These are phyloP conservation scores for Erysimum cheiranthoides DNA, from an alignment of 345 rosid species.

Conservation along the genomic window DNA sequence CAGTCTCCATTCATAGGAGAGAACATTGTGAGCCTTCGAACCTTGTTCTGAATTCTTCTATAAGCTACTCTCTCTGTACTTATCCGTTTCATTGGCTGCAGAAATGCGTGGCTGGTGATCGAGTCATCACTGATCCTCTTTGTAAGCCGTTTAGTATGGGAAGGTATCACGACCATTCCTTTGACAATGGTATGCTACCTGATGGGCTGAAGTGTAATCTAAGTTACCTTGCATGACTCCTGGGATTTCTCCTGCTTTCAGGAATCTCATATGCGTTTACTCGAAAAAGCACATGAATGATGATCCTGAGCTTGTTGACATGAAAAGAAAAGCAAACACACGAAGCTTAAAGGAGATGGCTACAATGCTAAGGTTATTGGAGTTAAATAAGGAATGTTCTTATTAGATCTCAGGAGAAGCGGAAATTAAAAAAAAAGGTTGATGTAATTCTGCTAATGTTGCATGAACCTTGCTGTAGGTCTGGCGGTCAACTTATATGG, in stretches of 20 bases:
- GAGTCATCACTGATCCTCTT: slow-evolving; percentile 95
- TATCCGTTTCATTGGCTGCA: slow-evolving; percentile 49
- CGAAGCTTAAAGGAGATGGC: slow-evolving; percentile 98
- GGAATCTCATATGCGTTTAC: slow-evolving; percentile 96
- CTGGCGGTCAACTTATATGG: slow-evolving; percentile 87
- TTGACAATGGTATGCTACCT: slow-evolving; percentile 41
- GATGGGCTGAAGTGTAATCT: slow-evolving; percentile 34
- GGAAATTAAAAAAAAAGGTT: not conserved
- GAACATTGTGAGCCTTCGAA: slow-evolving; percentile 63
- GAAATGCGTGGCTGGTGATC: slow-evolving; percentile 96
- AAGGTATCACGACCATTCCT: slow-evolving; percentile 59
- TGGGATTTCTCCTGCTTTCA: slow-evolving; percentile 44
- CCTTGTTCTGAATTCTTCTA: slow-evolving; percentile 37
- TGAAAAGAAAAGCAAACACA: slow-evolving; percentile 88
- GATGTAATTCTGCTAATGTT: slow-evolving; percentile 22
- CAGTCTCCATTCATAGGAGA: slow-evolving; percentile 66
- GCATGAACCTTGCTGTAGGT: slow-evolving; percentile 51
- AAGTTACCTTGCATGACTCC: slow-evolving; percentile 34
- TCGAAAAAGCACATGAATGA: slow-evolving; percentile 94
- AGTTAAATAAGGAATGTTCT: not conserved
- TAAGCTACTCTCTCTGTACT: slow-evolving; percentile 25
- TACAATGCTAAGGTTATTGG: slow-evolving; percentile 65
- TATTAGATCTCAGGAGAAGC: not conserved
- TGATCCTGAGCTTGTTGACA: slow-evolving; percentile 86
- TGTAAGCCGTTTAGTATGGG: slow-evolving; percentile 99